Evolutionary conservation across 495 filamentous ascomycete species (phyloP), one percentile per base, ranked within the genome.

Genomic region (Penicillium alfredii): DNA sequence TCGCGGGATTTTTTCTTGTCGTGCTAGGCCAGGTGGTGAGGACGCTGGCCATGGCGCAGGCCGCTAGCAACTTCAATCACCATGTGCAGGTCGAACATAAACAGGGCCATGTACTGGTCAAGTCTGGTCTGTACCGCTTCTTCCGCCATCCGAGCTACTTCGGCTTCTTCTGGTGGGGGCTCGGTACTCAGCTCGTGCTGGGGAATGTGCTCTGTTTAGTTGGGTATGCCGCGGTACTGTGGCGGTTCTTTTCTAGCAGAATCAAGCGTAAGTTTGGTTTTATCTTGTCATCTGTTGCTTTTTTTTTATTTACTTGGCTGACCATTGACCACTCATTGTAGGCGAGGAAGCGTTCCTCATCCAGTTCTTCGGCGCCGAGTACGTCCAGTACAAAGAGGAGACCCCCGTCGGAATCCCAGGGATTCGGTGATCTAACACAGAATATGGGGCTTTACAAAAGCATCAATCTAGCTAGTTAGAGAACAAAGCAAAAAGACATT

Each of bases 91-190:
- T 71, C 15, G 68, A 63, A 36, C 77, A 74, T 48, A 74, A 72
- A 42, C 63, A 77, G 19, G 76, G 69, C 0, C 92, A 98, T 55
- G 71, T 67, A 6, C 70, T 98, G 9, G 86, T 98, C 22, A 94
- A 80, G 7, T 69, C 60, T 23, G 92, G 92, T 1, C 35, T 82
- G 9, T 84, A 83, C 53, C 39, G 47, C 2, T 50, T 68, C 20
- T 55, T 94, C 30, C 67, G 92, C 4, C 92, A 98, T 60, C 92
- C 92, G 31, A 80, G 79, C 26, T 98, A 98, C 56, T 96, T 96
- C 62, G 92, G 92, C 1, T 98, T 93, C 63, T 98, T 94, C 55
- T 97, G 87, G 82, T 98, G 88, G 89, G 88, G 82, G 0, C 38
- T 97, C n/a, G 92, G 92, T 1, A 94, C 87, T 24, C 92, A 98